Evolutionary conservation across 2,329 filamentous ascomycete genomes (phyloP), one percentile per base, ranked within the genome.

Genomic region (Diaporthe ampelina): DNA sequence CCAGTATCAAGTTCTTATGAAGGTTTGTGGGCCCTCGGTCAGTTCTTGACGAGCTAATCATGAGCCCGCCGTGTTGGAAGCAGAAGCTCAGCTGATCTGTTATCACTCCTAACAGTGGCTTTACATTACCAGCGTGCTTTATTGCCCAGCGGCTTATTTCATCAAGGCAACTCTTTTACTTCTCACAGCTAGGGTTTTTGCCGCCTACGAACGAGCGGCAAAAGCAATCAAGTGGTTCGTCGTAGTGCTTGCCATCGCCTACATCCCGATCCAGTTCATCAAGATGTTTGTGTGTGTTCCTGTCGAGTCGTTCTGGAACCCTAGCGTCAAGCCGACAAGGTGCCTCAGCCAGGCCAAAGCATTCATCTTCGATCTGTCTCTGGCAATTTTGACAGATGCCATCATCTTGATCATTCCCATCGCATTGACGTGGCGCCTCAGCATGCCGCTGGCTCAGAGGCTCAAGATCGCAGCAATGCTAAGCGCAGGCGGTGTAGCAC

Each of bases 261-360:
- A 65, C 13, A 50, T 65, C 11, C 61, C 61, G 4, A 50, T 65
- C 29, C 61, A 65, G 29, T 65, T 50, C 43, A 35, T 65, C 29
- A 65, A 65, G n/a, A 65, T 65, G 61, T 65, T 65, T 13, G 43
- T 65, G 40, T 65, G 61, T 50, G 26, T 65, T 10, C 61, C 61
- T 8, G 43, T 65, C 21, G 61, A 65, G 61, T 65, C 61, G 29
- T 65, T 65, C 29, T 65, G 61, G 61, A 19, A 65, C 19, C 43
- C 13, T 21, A 65, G 29, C 43, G 21, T 65, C 29, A n/a, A 50
- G 43, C 61, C 61, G 61, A 65, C 61, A 45, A 50, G 61, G 61
- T 65, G 61, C 29, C 43, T 65, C 43, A 65, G 29, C 61, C 61
- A 65, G 29, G 43, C 61, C 3, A 65, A 65, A 35, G 61, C 61